A percentile compares a stretch with the other conserved stretches of the same genome.
phyloP scores from a whole-genome alignment of 768 basidiomycete species.

The Inosperma sp. region DNA sequence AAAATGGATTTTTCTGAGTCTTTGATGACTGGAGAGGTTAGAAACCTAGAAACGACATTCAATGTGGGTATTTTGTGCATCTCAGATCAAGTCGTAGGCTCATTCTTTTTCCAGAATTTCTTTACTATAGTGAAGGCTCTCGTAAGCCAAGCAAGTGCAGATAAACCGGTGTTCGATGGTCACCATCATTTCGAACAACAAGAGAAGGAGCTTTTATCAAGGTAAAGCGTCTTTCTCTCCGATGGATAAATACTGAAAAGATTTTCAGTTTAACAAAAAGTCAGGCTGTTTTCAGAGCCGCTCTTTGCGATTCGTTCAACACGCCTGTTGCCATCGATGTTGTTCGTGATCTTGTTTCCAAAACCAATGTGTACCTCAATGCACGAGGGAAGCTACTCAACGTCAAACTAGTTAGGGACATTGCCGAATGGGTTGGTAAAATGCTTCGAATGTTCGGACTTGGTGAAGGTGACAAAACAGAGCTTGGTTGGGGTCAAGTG shows the following conservation, averaged over 20 bases:
- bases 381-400: slow-evolving; percentile 55
- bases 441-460: slow-evolving; percentile 81
- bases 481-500: slow-evolving; percentile 86
- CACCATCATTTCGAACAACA: slow-evolving; percentile 58
- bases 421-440: slow-evolving; percentile 62
- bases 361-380: slow-evolving; percentile 85
- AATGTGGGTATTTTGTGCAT: slow-evolving; percentile 54
- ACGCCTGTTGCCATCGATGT: slow-evolving; percentile 78
- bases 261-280: slow-evolving; percentile 60
- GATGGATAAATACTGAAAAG: slow-evolving; percentile 5
- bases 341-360: slow-evolving; percentile 76
- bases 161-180: slow-evolving; percentile 49
- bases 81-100: slow-evolving; percentile 2
- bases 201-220: slow-evolving; percentile 65
- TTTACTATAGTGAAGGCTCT: slow-evolving; percentile 86
- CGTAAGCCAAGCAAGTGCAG: slow-evolving; percentile 48
- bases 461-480: slow-evolving; percentile 58
- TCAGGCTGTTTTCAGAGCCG: slow-evolving; percentile 74
- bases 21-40: slow-evolving; percentile 84
- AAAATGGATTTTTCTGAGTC: slow-evolving; percentile 94
- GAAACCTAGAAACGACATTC: slow-evolving; percentile 73
- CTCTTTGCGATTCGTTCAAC: slow-evolving; percentile 96
- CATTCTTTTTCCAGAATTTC: slow-evolving; percentile 67
- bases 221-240: slow-evolving; percentile 36
- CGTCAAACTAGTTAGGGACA: slow-evolving; percentile 56